A percentile compares a stretch with the other conserved stretches of the same genome.
Conservation (phyloP, 768 basidiomycete species). For the Suillus variegatus region DNA sequence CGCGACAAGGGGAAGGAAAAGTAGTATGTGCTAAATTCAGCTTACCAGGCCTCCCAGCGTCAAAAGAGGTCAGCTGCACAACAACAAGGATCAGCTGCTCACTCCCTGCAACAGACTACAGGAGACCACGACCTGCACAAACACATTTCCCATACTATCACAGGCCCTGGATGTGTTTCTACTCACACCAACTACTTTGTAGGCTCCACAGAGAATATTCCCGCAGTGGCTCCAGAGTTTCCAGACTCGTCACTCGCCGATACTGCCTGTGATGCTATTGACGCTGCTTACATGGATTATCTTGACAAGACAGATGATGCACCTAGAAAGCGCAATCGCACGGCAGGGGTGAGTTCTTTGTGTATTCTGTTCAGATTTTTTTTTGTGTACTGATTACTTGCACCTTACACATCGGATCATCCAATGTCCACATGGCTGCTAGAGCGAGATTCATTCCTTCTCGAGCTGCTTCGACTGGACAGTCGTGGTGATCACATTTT, state of each 20-base stretch:
- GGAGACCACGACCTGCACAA: not conserved
- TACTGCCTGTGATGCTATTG: not conserved
- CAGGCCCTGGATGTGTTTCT: not conserved
- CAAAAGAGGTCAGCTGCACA: not conserved
- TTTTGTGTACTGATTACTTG: too few relatives aligned
- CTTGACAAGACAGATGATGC: too few relatives aligned
- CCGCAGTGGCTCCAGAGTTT: not conserved
- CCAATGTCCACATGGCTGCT: too few relatives aligned
- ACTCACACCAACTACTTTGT: not conserved
- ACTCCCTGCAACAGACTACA: not conserved
- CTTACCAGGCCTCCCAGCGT: not conserved
- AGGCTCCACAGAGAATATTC: not conserved
- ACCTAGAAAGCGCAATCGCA: too few relatives aligned
- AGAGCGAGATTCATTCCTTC: too few relatives aligned
- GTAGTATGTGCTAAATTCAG: not conserved
- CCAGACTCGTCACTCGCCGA: not conserved
- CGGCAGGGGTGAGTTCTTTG: too few relatives aligned
- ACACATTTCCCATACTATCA: not conserved
- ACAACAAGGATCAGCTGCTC: too few relatives aligned
- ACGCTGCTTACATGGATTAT: not conserved
- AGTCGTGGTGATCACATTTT: too few relatives aligned
- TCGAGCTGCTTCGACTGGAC: too few relatives aligned
- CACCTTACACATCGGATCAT: too few relatives aligned
- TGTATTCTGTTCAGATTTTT: too few relatives aligned
- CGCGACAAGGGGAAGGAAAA: not conserved